phyloP scores from a whole-genome alignment of 495 filamentous ascomycete genomes.

The Bryoglossum gracile region DNA sequence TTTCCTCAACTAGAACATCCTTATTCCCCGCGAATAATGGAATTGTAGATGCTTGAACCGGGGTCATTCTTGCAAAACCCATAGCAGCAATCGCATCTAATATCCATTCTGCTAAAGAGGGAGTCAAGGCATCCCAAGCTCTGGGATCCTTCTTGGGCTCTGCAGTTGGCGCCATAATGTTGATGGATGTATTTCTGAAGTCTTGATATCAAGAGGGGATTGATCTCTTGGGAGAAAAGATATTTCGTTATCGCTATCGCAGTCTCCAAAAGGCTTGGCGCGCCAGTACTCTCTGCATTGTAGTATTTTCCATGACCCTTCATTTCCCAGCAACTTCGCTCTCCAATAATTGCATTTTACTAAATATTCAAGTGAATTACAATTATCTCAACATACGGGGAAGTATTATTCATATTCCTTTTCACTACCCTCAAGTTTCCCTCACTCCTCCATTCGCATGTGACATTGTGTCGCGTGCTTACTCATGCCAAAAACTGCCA shows the following conservation, averaged over 20 bases:
- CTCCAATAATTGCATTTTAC: too few relatives aligned
- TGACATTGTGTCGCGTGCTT: conserved; percentile 11
- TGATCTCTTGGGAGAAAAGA: too few relatives aligned
- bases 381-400: not conserved
- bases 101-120: conserved; percentile 82
- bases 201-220: too few relatives aligned
- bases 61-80: conserved; percentile 85
- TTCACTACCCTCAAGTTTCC: not conserved
- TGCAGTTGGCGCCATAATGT: conserved; percentile 15
- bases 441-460: not conserved
- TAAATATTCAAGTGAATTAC: too few relatives aligned
- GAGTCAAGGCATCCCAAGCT: conserved; percentile 74
- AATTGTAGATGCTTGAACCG: conserved; percentile 89
- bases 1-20: conserved; percentile 85
- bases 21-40: conserved; percentile 90
- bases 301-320: too few relatives aligned
- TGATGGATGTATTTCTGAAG: too few relatives aligned
- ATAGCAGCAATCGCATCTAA: conserved; percentile 75
- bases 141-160: conserved; percentile 40
- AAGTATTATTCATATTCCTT: not conserved
- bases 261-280: too few relatives aligned
- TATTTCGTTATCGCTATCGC: conserved; percentile 2
- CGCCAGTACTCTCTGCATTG: too few relatives aligned
- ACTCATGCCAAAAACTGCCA: too few relatives aligned
- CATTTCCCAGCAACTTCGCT: too few relatives aligned